phyloP scores from a whole-genome alignment of 176 grass and related monocot genomes.

The Oryza brachyantha region DNA sequence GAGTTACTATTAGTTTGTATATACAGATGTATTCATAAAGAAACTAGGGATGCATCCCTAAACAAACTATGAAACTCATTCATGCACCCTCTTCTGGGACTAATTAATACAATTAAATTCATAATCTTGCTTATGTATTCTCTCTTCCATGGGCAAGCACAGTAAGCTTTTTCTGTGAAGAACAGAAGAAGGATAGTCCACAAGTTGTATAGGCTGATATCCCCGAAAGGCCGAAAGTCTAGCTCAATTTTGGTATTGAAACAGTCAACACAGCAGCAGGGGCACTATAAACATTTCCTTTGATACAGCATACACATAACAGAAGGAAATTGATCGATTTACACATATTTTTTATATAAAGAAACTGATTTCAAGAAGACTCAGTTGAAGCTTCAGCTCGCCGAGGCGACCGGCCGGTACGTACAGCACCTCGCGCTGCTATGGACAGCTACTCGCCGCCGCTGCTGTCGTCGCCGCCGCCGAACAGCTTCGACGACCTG shows the following conservation, averaged over 20 bases:
- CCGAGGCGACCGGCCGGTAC: not conserved
- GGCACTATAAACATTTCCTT: not conserved
- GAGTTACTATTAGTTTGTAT: not conserved
- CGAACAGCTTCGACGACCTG: constrained; percentile 36
- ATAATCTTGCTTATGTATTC: not conserved
- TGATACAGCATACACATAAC: not conserved
- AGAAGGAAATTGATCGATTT: not conserved
- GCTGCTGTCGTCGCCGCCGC: constrained; percentile 24
- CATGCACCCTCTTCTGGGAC: not conserved
- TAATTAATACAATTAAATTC: not conserved
- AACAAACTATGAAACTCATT: not conserved
- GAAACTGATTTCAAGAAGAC: not conserved
- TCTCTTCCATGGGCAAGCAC: not conserved
- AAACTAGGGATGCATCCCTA: no score
- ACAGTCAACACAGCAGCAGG: not conserved
- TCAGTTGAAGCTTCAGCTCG: not conserved
- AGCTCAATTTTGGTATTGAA: no score
- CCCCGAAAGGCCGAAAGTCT: no score
- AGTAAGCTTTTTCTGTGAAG: no score
- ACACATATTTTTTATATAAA: not conserved
- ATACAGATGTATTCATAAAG: not conserved
- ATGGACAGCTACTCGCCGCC: constrained; percentile 32
- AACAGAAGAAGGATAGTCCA: not conserved
- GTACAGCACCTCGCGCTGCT: not conserved
- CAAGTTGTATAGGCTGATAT: not conserved